phyloP scores from a whole-genome alignment of 2,329 filamentous ascomycete species.

The Capronia americana region DNA sequence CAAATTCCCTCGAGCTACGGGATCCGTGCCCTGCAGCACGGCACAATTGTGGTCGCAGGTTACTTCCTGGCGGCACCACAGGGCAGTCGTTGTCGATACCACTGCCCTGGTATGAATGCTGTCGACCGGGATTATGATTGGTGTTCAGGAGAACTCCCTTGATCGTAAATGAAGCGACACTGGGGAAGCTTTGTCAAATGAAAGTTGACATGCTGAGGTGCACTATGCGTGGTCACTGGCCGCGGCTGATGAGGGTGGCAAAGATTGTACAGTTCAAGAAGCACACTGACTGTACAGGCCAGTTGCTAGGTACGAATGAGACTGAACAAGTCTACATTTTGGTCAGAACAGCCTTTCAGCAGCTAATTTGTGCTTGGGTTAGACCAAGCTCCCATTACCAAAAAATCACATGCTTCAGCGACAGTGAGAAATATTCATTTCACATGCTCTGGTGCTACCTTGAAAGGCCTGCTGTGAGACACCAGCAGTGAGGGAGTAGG shows the following conservation, averaged over 20 bases:
- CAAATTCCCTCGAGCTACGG: neutral
- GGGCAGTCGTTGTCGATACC: neutral
- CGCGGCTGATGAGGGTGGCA: neutral
- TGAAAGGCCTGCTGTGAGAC: neutral
- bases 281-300: neutral
- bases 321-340: neutral
- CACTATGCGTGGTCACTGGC: neutral
- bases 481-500: neutral
- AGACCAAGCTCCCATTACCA: neutral
- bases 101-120: neutral
- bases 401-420: conserved; percentile 4
- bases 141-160: neutral
- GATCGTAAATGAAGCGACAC: neutral
- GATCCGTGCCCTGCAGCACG: neutral
- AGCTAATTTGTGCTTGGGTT: neutral
- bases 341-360: neutral
- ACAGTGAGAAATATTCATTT: neutral
- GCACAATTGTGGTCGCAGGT: neutral
- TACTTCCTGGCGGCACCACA: neutral
- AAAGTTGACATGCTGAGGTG: neutral
- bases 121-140: neutral
- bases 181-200: neutral
- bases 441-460: neutral
- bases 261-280: neutral
- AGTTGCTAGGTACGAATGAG: neutral